Conservation (phyloP, 768 basidiomycete species). For the Podaxis sp. region DNA sequence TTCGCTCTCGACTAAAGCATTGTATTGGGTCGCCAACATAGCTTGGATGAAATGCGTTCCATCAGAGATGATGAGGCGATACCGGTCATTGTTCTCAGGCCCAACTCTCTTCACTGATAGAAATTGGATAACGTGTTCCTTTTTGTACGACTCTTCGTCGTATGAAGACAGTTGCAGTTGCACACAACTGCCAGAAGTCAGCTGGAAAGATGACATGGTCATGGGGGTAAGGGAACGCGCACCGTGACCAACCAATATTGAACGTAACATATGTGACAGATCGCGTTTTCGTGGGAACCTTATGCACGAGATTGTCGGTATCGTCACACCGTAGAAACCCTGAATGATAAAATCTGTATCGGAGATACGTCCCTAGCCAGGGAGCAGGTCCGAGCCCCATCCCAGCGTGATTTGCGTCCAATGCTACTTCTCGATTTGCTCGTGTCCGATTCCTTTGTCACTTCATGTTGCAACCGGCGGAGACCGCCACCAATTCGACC, state of each 20-base stretch:
- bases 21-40: conserved; percentile 94
- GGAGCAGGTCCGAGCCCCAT: neutral
- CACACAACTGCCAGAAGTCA: conserved; percentile 57
- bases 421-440: conserved; percentile 52
- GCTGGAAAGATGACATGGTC: conserved; percentile 41
- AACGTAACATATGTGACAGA: conserved; percentile 17
- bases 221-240: conserved; percentile 20
- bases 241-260: neutral
- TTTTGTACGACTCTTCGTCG: conserved; percentile 41
- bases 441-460: conserved; percentile 83
- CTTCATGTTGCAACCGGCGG: neutral
- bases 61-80: conserved; percentile 88
- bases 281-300: conserved; percentile 19
- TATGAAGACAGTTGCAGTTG: conserved; percentile 48
- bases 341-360: neutral
- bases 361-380: neutral
- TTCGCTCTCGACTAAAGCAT: conserved; percentile 66
- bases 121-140: conserved; percentile 66
- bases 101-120: conserved; percentile 82
- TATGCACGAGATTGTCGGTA: neutral
- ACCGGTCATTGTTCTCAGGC: conserved; percentile 47
- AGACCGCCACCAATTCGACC: conserved; percentile 20
- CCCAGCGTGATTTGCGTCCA: neutral
- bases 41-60: conserved; percentile 84
- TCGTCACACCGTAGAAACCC: neutral